These are phyloP conservation scores for Ceratocystis smalleyi DNA, from an alignment of 2,329 filamentous ascomycete genomes.

Conservation along the genomic window DNA sequence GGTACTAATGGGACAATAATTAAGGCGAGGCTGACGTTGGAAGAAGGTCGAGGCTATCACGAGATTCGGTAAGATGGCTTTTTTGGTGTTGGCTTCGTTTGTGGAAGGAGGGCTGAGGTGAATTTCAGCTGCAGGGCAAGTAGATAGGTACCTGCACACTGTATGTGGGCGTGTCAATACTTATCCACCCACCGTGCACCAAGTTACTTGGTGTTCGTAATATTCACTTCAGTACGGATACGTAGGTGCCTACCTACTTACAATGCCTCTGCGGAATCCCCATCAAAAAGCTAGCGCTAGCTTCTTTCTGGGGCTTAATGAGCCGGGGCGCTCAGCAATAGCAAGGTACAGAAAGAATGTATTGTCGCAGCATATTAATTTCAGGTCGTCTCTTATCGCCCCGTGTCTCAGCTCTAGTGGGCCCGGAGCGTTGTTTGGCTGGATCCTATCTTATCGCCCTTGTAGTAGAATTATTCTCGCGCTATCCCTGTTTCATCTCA, in stretches of 20 bases:
- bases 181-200: neutral
- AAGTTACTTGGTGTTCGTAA: too few relatives aligned
- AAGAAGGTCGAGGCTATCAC: neutral
- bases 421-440: neutral
- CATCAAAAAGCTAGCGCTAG: too few relatives aligned
- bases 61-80: neutral
- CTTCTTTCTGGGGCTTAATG: neutral
- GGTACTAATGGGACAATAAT: neutral
- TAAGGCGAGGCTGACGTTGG: neutral
- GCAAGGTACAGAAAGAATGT: neutral
- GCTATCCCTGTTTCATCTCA: conserved; percentile 4
- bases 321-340: neutral
- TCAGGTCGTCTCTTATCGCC: neutral
- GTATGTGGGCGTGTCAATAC: neutral
- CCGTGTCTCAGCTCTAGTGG: neutral
- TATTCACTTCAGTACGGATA: too few relatives aligned
- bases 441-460: neutral
- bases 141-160: neutral
- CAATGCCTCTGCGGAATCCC: neutral
- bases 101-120: neutral
- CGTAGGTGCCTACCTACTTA: neutral
- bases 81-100: neutral
- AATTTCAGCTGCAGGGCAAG: neutral
- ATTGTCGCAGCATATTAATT: neutral
- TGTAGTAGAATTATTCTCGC: neutral